phyloP scores from a whole-genome alignment of 352 stramenopile species.

The Phytophthora sojae region DNA sequence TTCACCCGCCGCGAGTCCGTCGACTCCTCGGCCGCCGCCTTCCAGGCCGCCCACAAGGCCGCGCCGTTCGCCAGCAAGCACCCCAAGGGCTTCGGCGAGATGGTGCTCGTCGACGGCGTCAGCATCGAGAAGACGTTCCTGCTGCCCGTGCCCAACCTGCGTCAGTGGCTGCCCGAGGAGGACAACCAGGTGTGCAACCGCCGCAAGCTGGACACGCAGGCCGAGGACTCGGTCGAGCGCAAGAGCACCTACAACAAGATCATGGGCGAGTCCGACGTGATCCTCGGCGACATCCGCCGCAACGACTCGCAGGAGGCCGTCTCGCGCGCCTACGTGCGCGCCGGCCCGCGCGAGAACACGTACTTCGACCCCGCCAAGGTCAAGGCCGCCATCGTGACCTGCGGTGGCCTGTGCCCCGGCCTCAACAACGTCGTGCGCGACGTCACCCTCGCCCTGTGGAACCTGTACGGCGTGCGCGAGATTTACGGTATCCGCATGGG shows the following conservation, averaged over 20 bases:
- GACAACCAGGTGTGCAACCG: constrained; percentile 66
- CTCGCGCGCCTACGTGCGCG: constrained; percentile 82
- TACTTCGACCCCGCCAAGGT: constrained; percentile 83
- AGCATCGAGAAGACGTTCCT: constrained; percentile 72
- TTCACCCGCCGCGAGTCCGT: constrained; percentile 34
- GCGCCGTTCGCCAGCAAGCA: constrained; percentile 83
- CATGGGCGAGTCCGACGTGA: constrained; percentile 84
- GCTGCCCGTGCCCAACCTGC: constrained; percentile 77
- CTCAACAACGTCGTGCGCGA: constrained; percentile 99
- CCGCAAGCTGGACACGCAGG: constrained; percentile 83
- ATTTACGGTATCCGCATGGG: constrained; percentile 89
- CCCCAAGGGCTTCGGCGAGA: constrained; percentile 83
- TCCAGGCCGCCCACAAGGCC: constrained; percentile 59
- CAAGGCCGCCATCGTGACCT: constrained; percentile 93
- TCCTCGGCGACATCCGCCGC: constrained; percentile 84
- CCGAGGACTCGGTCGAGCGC: constrained; percentile 59
- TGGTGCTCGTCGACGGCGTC: constrained; percentile 76
- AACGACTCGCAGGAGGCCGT: constrained; percentile 70
- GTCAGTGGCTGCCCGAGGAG: constrained; percentile 70
- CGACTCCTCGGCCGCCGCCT: constrained; percentile 41
- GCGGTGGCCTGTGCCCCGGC: constrained; percentile 95
- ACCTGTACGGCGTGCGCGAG: constrained; percentile 85
- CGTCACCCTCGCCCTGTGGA: constrained; percentile 94
- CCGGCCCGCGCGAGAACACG: constrained; percentile 70
- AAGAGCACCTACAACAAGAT: constrained; percentile 91